These are phyloP conservation scores for Medakamo hakoo DNA, from an alignment of 139 green algal species.

Conservation along the genomic window DNA sequence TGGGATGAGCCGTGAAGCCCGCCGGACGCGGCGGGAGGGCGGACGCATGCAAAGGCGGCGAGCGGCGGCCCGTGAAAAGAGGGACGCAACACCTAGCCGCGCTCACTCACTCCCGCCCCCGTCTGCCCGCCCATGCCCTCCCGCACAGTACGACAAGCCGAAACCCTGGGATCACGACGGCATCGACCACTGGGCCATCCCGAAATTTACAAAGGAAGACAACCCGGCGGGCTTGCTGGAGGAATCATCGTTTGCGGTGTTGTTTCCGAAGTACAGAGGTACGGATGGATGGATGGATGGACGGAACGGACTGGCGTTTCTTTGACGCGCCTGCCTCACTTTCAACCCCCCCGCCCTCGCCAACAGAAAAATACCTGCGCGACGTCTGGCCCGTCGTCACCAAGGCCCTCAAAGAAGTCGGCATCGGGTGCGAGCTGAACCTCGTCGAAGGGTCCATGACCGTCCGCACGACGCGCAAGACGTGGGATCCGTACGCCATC, in stretches of 20 bases:
- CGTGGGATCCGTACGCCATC: constrained; percentile 95
- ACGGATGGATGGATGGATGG: background rate
- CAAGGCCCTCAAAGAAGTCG: constrained; percentile 67
- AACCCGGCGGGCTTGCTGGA: constrained; percentile 85
- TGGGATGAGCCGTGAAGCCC: too few relatives aligned
- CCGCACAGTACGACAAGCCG: constrained; percentile 51
- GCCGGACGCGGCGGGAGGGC: too few relatives aligned
- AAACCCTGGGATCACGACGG: constrained; percentile 95
- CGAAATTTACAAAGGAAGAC: constrained; percentile 69
- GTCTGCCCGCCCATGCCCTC: too few relatives aligned
- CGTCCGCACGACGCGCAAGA: constrained; percentile 94
- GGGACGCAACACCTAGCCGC: too few relatives aligned
- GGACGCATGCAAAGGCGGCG: too few relatives aligned
- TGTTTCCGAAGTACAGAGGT: constrained; percentile 97
- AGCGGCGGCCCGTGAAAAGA: too few relatives aligned
- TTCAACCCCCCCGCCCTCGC: background rate
- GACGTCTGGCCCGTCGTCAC: constrained; percentile 92
- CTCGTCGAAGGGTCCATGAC: constrained; percentile 94
- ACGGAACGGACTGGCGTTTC: background rate
- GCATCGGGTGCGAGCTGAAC: constrained; percentile 87
- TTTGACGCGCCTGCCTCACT: background rate
- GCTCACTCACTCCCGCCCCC: too few relatives aligned
- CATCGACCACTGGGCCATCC: constrained; percentile 84
- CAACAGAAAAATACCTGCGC: constrained; percentile 88
- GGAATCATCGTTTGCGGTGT: constrained; percentile 88